Conservation (phyloP, 495 filamentous ascomycete species). For the Neurospora terricola region DNA sequence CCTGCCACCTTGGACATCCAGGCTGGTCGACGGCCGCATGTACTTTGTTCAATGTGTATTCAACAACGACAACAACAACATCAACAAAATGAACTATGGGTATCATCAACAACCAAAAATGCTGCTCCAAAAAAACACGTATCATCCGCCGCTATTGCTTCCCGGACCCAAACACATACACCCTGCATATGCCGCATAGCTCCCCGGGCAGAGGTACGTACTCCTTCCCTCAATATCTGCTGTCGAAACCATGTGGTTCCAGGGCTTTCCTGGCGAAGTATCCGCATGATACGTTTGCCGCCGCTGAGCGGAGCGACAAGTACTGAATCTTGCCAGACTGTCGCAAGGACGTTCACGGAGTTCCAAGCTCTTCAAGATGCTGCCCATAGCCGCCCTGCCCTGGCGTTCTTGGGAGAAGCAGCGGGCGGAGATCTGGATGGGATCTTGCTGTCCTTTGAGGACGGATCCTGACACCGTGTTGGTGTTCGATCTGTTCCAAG, state of each 20-base stretch:
- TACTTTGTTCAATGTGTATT: no score
- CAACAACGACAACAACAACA: no score
- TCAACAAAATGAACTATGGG: no score
- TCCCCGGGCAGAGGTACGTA: no score
- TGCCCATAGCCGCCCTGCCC: neutral
- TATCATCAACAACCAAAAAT: no score
- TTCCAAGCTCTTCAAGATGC: neutral
- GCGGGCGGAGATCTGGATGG: conserved; percentile 6
- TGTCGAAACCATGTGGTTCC: conserved; percentile 4
- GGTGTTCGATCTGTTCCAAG: conserved; percentile 5
- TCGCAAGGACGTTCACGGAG: conserved; percentile 1
- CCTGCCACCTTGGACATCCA: no score
- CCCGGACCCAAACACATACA: no score
- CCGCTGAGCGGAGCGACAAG: conserved; percentile 6
- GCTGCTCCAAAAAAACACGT: no score
- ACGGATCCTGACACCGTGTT: conserved; percentile 5
- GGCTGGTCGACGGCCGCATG: no score
- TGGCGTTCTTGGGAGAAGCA: conserved; percentile 1
- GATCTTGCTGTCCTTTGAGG: neutral
- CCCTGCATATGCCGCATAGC: no score
- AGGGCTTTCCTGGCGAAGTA: neutral
- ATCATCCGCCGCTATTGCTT: no score
- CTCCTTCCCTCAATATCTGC: no score
- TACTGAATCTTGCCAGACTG: conserved; percentile 4
- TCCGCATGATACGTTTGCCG: neutral